phyloP scores from a whole-genome alignment of 208 protist genomes.

The Acanthamoeba healyi region DNA sequence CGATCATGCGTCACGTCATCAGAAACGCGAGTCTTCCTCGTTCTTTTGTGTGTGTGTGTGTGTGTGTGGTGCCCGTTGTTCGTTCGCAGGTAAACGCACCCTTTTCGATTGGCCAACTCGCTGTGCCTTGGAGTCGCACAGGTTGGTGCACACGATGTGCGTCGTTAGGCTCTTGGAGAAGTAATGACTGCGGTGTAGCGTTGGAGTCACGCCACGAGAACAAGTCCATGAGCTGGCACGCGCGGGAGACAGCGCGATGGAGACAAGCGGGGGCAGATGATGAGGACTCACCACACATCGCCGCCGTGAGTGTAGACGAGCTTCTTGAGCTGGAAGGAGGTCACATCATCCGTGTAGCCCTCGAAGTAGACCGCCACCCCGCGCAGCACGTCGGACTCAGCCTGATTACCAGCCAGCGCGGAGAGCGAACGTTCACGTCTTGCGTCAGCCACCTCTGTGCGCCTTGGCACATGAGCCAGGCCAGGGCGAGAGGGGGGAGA shows the following conservation, averaged over 20 bases:
- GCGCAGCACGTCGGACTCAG: neutral
- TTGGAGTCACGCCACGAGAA: neutral
- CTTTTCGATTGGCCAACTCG: neutral
- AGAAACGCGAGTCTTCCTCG: no score
- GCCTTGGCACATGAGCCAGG: neutral
- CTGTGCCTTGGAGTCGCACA: conserved; percentile 40
- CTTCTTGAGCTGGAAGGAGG: conserved; percentile 67
- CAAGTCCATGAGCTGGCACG: neutral
- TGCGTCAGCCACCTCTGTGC: no score
- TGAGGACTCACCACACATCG: neutral
- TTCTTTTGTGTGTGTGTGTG: neutral
- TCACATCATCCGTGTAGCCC: conserved; percentile 69
- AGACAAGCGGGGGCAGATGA: neutral
- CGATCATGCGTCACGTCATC: neutral
- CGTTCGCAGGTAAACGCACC: neutral
- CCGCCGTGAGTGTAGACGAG: conserved; percentile 66
- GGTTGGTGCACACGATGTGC: conserved; percentile 73
- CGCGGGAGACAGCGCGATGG: neutral
- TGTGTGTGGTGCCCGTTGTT: no score
- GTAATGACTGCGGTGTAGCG: conserved; percentile 31
- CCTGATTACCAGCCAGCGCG: neutral
- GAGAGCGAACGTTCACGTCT: neutral
- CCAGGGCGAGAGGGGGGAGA: neutral
- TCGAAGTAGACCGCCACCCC: conserved; percentile 70
- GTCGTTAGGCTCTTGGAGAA: conserved; percentile 58